Base-by-base conservation (phyloP, 345 rosid species). In the Populus tremula region DNA sequence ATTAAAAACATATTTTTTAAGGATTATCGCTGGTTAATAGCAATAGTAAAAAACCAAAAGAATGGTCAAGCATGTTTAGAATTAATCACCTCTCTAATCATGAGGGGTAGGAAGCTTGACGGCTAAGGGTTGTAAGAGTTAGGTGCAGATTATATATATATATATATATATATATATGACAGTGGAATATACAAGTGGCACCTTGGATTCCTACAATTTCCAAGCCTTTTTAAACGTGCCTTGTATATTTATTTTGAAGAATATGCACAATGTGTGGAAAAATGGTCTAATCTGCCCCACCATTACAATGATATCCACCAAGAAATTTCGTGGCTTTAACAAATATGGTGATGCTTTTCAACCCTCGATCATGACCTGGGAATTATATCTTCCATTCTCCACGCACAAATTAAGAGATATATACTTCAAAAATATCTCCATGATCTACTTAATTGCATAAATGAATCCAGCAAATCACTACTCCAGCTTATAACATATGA, bases 261-360 rank as follows among this genome's bases (percentile, higher is more conserved):
- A 38, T 41, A 33, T 2, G n/a, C 5, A 38, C 16, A 33, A 16
- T 1, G 27, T 6, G 72, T 64, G 50, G 75, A 70, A 75, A 79
- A 64, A 29, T 41, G 1, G 67, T 36, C 11, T 17, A 14, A 25
- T 53, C 38, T 62, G 47, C 61, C 79, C 82, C 79, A 80, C 82
- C 78, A 38, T 31, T 29, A 21, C 59, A 75, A 70, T 50, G 66
- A 16, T 64, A 39, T 39, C 72, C 72, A 80, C 82, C 14, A 38
- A 5, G 56, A 80, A 25, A 36, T 6, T 31, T 39, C 31, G 72
- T 59, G 72, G 72, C 21, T 54, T 54, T 31, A 72, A 36, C 45
- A 14, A 13, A 72, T 11, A 13, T 39, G 27, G 61, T 21, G 1
- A 36, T 50, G 43, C 23, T 74, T 75, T 54, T 70, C 82, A 70